Conservation (phyloP, 176 grass and related monocot species). For the Puya raimondii region DNA sequence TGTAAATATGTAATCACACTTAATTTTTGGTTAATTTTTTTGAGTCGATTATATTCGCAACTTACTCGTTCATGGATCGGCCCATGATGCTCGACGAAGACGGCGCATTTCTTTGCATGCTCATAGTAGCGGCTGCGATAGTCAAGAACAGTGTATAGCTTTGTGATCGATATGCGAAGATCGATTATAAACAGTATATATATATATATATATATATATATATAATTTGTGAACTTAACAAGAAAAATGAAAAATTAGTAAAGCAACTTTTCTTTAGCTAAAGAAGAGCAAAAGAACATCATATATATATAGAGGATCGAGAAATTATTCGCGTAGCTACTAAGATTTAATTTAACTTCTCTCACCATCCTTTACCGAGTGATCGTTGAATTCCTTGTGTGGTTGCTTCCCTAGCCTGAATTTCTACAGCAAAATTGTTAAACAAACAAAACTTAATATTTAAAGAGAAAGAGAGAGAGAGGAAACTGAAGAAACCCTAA, state of each 20-base stretch:
- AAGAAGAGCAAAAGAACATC: no score
- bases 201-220: no score
- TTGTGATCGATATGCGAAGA: no score
- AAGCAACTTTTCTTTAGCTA: no score
- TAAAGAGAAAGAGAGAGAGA: neutral
- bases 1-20: neutral
- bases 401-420: constrained; percentile 25
- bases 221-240: no score
- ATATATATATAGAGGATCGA: no score
- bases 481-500: neutral
- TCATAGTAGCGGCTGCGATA: neutral
- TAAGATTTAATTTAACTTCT: no score
- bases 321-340: no score
- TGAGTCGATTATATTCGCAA: neutral
- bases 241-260: constrained; percentile 4
- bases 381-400: constrained; percentile 24
- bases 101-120: constrained; percentile 17
- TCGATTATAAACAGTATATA: no score
- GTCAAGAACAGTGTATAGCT: neutral
- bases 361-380: constrained; percentile 19
- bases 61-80: constrained; percentile 24
- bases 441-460: constrained; percentile 17
- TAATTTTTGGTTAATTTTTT: neutral
- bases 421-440: constrained; percentile 16
- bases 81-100: constrained; percentile 20